A percentile compares a stretch with the other conserved stretches of the same genome.
phyloP scores from a whole-genome alignment of 306 rosid genomes.

The Corylus avellana region DNA sequence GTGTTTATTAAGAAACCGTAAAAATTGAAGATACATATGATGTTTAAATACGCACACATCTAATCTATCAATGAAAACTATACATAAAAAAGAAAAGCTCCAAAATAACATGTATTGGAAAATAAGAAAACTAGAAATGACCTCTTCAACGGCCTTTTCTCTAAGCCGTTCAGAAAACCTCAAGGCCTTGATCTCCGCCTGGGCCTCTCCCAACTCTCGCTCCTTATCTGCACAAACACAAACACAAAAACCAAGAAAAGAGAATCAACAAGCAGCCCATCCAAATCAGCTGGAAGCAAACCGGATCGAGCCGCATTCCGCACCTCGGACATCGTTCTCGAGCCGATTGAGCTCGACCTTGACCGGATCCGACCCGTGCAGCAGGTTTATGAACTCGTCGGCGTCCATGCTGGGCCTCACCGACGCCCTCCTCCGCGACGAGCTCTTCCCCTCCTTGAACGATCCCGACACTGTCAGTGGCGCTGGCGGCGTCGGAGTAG shows the following conservation, averaged over 20 bases:
- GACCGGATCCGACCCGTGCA: constrained; percentile 99
- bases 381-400: constrained; percentile 83
- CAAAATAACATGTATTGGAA: not conserved
- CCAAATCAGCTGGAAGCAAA: constrained; percentile 42
- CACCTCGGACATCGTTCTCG: constrained; percentile 99
- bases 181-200: constrained; percentile 96
- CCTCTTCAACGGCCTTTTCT: constrained; percentile 99
- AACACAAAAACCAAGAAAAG: constrained; percentile 1
- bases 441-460: constrained; percentile 85
- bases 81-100: not conserved
- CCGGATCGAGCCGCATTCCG: constrained; percentile 82
- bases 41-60: not conserved
- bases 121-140: constrained; percentile 33
- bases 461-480: constrained; percentile 79
- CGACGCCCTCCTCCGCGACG: constrained; percentile 74
- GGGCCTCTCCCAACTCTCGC: constrained; percentile 87
- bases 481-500: constrained; percentile 42
- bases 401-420: constrained; percentile 90
- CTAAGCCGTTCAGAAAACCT: constrained; percentile 81
- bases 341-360: constrained; percentile 98
- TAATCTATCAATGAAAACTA: not conserved
- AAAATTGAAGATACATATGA: not conserved
- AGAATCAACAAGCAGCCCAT: constrained; percentile 29
- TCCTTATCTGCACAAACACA: constrained; percentile 78
- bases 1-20: not conserved